Conservation (phyloP, 192 early-diverging fungal species). For the Podila clonocystis region DNA sequence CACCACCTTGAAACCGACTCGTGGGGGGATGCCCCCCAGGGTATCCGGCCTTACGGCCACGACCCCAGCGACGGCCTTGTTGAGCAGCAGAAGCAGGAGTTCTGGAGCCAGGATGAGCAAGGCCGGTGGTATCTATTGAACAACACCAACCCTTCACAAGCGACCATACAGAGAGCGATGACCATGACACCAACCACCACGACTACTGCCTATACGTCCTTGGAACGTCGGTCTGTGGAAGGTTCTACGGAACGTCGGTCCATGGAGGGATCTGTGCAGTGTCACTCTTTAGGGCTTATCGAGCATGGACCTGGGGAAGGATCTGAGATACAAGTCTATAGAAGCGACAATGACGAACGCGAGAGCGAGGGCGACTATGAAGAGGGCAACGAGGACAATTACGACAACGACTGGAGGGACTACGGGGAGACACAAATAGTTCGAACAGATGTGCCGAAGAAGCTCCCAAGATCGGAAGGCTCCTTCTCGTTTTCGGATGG, state of each 20-base stretch:
- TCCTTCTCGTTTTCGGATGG: too few relatives aligned
- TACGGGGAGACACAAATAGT: background rate
- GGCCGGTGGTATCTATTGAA: conserved; percentile 32
- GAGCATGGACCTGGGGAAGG: too few relatives aligned
- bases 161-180: background rate
- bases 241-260: too few relatives aligned
- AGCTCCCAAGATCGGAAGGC: background rate
- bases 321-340: background rate
- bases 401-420: background rate
- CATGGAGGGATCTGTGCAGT: too few relatives aligned
- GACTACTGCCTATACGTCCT: too few relatives aligned
- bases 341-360: background rate
- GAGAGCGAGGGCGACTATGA: background rate
- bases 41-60: conserved; percentile 16
- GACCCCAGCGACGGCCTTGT: conserved; percentile 22
- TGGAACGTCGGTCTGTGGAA: background rate
- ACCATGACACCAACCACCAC: background rate
- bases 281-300: too few relatives aligned
- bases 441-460: background rate
- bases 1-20: conserved; percentile 11
- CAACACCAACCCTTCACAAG: conserved; percentile 8
- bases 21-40: conserved; percentile 25
- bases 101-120: conserved; percentile 7
- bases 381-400: background rate
- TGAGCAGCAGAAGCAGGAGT: conserved; percentile 27